phyloP scores from a whole-genome alignment of 2,329 filamentous ascomycete species.

The Cercospora citrullina region DNA sequence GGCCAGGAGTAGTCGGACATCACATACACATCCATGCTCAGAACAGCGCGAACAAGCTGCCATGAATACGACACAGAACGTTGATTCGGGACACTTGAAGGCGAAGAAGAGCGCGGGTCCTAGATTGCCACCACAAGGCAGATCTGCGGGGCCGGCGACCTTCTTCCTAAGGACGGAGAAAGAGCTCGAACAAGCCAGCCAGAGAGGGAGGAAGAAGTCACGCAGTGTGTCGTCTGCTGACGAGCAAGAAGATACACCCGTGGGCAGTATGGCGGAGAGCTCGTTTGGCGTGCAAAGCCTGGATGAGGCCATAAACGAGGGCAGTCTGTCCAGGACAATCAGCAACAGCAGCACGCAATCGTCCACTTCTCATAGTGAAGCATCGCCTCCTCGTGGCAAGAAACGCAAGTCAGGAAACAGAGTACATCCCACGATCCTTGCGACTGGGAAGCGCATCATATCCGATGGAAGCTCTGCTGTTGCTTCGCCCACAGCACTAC shows the following conservation, averaged over 20 bases:
- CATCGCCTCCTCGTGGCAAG: conserved; percentile 19
- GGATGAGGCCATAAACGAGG: conserved; percentile 51
- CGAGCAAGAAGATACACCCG: conserved; percentile 25
- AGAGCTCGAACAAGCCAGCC: conserved; percentile 44
- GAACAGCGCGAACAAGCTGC: neutral
- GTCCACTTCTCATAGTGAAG: conserved; percentile 25
- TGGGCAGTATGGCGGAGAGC: conserved; percentile 44
- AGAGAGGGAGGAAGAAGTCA: conserved; percentile 31
- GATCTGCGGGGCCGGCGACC: conserved; percentile 49
- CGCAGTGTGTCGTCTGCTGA: conserved; percentile 23
- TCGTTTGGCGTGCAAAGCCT: conserved; percentile 60
- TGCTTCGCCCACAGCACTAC: conserved; percentile 27
- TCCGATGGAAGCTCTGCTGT: conserved; percentile 36
- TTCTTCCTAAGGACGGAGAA: conserved; percentile 61
- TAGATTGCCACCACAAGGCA: conserved; percentile 6
- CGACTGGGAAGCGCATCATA: conserved; percentile 39
- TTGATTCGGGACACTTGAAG: conserved; percentile 1
- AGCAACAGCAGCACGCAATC: conserved; percentile 31
- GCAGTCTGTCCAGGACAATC: conserved; percentile 28
- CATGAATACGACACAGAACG: conserved; percentile 12
- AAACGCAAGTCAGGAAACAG: conserved; percentile 39
- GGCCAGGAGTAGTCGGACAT: neutral
- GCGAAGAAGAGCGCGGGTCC: conserved; percentile 7
- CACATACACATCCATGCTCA: neutral
- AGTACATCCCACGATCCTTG: conserved; percentile 39